phyloP scores from a whole-genome alignment of 257 asterid genomes.

The Gentiana macrophylla region DNA sequence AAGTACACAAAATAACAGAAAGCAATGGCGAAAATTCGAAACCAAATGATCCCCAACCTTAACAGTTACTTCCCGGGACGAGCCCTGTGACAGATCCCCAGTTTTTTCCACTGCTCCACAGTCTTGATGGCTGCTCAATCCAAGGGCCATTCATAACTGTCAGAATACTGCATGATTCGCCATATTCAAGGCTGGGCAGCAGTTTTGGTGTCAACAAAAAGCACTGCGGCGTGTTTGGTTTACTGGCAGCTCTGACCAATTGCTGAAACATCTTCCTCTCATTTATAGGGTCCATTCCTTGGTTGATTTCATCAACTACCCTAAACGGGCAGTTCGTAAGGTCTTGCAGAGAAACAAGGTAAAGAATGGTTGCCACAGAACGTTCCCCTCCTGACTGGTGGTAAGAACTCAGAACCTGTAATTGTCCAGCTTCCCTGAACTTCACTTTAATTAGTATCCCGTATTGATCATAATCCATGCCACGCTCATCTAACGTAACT shows the following conservation, averaged over 20 bases:
- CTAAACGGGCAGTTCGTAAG: slow-evolving; percentile 92
- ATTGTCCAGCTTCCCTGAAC: slow-evolving; percentile 90
- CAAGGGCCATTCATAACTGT: slow-evolving; percentile 91
- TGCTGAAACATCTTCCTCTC: slow-evolving; percentile 99
- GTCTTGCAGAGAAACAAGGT: slow-evolving; percentile 94
- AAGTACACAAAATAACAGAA: no score
- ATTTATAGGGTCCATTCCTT: slow-evolving; percentile 98
- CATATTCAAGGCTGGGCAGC: slow-evolving; percentile 71
- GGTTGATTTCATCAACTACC: slow-evolving; percentile 98
- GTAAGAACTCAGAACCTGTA: slow-evolving; percentile 85
- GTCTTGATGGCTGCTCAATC: slow-evolving; percentile 85
- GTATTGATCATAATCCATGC: slow-evolving; percentile 70
- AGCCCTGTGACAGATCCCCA: slow-evolving; percentile 43
- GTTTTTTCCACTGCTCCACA: slow-evolving; percentile 66
- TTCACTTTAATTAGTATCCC: slow-evolving; percentile 92
- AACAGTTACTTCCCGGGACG: slow-evolving; percentile 19
- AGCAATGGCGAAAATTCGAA: no score
- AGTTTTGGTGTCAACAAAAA: slow-evolving; percentile 88
- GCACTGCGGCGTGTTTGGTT: slow-evolving; percentile 87
- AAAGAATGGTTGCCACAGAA: slow-evolving; percentile 93
- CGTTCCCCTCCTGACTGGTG: slow-evolving; percentile 99
- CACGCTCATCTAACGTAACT: slow-evolving; percentile 88
- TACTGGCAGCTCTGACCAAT: slow-evolving; percentile 90
- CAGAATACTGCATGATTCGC: slow-evolving; percentile 70
- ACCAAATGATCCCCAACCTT: not conserved